phyloP scores from a whole-genome alignment of 1,284 basidiomycete genomes.

The Heterobasidion parviporum region DNA sequence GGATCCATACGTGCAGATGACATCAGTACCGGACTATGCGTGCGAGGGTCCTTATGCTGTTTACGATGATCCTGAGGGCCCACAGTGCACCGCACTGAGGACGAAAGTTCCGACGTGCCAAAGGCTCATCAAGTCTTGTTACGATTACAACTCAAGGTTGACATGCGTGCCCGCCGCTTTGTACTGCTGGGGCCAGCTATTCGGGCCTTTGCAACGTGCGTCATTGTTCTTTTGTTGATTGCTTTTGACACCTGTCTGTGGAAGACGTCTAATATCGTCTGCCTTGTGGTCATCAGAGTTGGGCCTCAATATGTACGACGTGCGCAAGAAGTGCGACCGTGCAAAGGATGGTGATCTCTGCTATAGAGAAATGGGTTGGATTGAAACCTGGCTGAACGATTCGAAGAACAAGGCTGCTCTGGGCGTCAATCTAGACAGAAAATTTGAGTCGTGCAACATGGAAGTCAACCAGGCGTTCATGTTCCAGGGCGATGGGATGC shows the following conservation, averaged over 20 bases:
- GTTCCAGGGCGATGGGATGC: constrained; percentile 71
- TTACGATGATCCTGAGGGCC: constrained; percentile 60
- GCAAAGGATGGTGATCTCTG: constrained; percentile 64
- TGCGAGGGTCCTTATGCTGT: constrained; percentile 74
- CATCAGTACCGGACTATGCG: constrained; percentile 71
- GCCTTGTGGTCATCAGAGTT: constrained; percentile 32
- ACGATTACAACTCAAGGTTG: constrained; percentile 45
- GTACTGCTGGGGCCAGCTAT: constrained; percentile 56
- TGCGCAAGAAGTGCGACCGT: constrained; percentile 69
- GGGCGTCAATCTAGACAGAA: constrained; percentile 53
- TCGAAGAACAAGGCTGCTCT: constrained; percentile 65
- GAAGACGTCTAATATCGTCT: not conserved
- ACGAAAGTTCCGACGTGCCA: constrained; percentile 67
- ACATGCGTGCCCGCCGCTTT: constrained; percentile 54
- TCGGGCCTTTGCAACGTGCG: constrained; percentile 54
- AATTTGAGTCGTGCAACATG: constrained; percentile 54
- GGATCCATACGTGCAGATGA: constrained; percentile 71
- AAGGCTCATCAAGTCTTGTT: constrained; percentile 58
- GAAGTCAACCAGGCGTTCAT: constrained; percentile 65
- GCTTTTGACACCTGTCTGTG: not conserved
- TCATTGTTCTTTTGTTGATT: constrained; percentile 6
- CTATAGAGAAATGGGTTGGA: constrained; percentile 74
- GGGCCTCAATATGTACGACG: constrained; percentile 77
- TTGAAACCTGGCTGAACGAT: constrained; percentile 74
- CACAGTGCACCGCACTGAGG: constrained; percentile 56